phyloP scores from a whole-genome alignment of 2,329 filamentous ascomycete genomes.

The Neofusicoccum sp. region DNA sequence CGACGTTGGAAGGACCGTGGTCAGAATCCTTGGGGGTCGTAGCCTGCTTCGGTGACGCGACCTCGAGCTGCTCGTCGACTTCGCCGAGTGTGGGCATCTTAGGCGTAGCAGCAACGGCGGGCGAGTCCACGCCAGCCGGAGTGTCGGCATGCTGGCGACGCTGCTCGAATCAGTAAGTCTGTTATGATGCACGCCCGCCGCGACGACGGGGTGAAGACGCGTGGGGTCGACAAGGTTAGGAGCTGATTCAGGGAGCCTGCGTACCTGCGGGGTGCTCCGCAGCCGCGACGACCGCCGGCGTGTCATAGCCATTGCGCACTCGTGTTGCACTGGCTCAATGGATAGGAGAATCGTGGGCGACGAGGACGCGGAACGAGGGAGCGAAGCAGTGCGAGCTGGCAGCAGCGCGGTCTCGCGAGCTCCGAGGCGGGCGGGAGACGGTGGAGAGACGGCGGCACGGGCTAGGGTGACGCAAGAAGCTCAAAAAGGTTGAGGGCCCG shows the following conservation, averaged over 20 bases:
- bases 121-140: not conserved
- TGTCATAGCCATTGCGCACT: conserved; percentile 9
- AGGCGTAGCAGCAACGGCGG: not conserved
- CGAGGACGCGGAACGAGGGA: not conserved
- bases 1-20: not conserved
- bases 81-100: conserved; percentile 14
- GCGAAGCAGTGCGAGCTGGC: not conserved
- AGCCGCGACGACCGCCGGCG: conserved; percentile 16
- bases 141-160: not conserved
- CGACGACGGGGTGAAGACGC: no score
- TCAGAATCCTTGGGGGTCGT: not conserved
- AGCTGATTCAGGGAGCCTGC: not conserved
- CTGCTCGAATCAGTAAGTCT: not conserved
- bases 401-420: not conserved
- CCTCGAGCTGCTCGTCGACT: conserved; percentile 3
- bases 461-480: conserved; percentile 1
- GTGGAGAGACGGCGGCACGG: conserved; percentile 1
- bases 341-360: not conserved
- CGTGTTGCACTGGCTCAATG: not conserved
- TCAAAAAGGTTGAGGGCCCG: conserved; percentile 1
- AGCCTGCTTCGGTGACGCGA: not conserved
- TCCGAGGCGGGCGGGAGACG: not conserved
- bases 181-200: no score
- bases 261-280: conserved; percentile 14
- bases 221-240: not conserved